These are phyloP conservation scores for Eucalyptus victrix DNA, from an alignment of 345 rosid species.

Conservation along the genomic window DNA sequence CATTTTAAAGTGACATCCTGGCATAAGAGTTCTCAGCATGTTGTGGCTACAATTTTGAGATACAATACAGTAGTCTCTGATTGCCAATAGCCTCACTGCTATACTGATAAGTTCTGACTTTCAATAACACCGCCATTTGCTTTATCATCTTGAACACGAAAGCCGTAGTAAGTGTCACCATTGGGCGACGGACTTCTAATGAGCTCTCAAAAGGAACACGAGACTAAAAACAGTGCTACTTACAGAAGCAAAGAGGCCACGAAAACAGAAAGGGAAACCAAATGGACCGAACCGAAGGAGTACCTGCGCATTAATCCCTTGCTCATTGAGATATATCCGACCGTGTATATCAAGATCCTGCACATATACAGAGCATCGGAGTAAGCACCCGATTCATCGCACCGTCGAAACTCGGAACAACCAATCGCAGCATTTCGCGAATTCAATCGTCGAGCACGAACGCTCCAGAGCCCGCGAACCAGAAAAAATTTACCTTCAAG, in stretches of 20 bases:
- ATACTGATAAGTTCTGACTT: background rate
- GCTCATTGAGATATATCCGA: conserved; percentile 72
- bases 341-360: conserved; percentile 69
- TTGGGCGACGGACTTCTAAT: background rate
- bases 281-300: background rate
- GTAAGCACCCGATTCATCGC: background rate
- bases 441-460: background rate
- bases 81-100: background rate
- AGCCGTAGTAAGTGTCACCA: background rate
- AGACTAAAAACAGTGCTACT: background rate
- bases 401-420: background rate
- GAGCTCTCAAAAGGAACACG: background rate
- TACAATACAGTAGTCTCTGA: background rate
- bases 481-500: conserved; percentile 26
- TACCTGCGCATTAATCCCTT: conserved; percentile 98
- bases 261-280: background rate
- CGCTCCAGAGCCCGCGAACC: background rate
- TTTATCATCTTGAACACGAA: background rate
- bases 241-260: background rate
- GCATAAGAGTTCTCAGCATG: background rate
- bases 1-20: background rate
- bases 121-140: background rate
- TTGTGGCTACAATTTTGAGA: background rate
- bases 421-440: background rate
- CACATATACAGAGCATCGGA: background rate